Evolutionary conservation across 768 basidiomycete species (phyloP).

Genomic region (Tricholoma flavovirens): DNA sequence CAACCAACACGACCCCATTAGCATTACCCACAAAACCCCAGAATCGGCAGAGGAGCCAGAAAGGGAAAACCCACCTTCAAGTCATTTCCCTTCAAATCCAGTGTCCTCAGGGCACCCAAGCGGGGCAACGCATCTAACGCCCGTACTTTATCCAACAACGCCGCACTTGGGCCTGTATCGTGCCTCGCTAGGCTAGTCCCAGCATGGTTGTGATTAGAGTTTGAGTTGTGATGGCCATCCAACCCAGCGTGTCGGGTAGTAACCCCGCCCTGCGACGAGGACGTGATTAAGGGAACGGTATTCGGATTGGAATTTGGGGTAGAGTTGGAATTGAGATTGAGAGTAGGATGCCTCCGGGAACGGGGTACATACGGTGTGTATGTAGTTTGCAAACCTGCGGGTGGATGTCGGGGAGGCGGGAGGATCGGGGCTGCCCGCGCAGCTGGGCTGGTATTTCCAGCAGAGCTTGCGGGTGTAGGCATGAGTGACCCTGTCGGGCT

Average conservation of each 20-base stretch:
- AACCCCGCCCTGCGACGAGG: constrained; percentile 48
- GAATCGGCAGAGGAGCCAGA: too few relatives aligned
- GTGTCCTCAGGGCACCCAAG: constrained; percentile 77
- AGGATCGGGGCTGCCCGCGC: constrained; percentile 27
- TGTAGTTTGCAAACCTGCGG: constrained; percentile 59
- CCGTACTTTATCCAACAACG: constrained; percentile 81
- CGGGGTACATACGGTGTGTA: constrained; percentile 83
- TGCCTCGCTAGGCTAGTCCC: constrained; percentile 21
- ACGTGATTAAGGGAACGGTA: constrained; percentile 63
- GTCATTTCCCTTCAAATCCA: constrained; percentile 93
- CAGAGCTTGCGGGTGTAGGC: constrained; percentile 14
- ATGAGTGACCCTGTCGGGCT: constrained; percentile 18
- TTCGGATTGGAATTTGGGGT: constrained; percentile 41
- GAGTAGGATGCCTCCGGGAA: constrained; percentile 39
- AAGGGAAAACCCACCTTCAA: constrained; percentile 57
- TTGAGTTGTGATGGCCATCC: constrained; percentile 12
- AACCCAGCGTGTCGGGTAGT: constrained; percentile 36
- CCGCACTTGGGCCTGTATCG: constrained; percentile 57
- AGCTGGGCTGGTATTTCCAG: constrained; percentile 7
- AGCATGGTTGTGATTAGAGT: constrained; percentile 15
- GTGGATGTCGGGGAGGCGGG: constrained; percentile 37
- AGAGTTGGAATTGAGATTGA: constrained; percentile 20
- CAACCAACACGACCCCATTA: constrained; percentile 1
- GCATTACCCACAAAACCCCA: not conserved
- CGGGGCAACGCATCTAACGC: constrained; percentile 85